A percentile compares a stretch with the other conserved stretches of the same genome.
phyloP scores from a whole-genome alignment of 305 asterid species.

The Salvia sclarea region DNA sequence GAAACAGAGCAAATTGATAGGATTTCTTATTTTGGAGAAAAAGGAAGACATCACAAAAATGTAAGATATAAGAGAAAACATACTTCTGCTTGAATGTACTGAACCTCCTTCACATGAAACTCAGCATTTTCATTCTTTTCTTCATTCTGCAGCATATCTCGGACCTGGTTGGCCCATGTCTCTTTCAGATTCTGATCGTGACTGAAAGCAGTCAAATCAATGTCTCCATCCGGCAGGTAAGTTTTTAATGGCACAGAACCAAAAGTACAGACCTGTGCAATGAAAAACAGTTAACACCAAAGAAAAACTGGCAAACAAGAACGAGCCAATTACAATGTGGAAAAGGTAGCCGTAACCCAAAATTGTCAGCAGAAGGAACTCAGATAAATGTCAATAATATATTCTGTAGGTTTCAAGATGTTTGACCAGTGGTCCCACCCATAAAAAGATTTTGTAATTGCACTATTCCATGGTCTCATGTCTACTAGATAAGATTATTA shows the following conservation, averaged over 20 bases:
- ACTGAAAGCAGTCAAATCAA: constrained; percentile 94
- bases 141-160: constrained; percentile 88
- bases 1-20: background rate
- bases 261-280: constrained; percentile 81
- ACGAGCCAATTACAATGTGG: background rate
- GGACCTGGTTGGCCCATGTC: constrained; percentile 91
- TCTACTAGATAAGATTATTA: background rate
- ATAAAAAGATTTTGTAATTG: too few species aligned
- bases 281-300: background rate
- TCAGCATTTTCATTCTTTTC: constrained; percentile 91
- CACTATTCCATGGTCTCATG: background rate
- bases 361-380: constrained; percentile 1
- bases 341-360: constrained; percentile 14
- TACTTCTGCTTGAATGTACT: constrained; percentile 97
- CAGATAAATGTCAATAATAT: background rate
- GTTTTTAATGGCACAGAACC: constrained; percentile 99
- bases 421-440: constrained; percentile 15
- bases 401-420: too few species aligned
- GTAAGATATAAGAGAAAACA: constrained; percentile 27
- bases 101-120: constrained; percentile 95
- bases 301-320: background rate
- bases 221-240: constrained; percentile 97
- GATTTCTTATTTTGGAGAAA: background rate
- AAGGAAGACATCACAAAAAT: background rate
- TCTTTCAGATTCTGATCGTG: constrained; percentile 71